Evolutionary conservation across 2,329 filamentous ascomycete species (phyloP), one percentile per base, ranked within the genome.

Genomic region (Escovopsis sp.): DNA sequence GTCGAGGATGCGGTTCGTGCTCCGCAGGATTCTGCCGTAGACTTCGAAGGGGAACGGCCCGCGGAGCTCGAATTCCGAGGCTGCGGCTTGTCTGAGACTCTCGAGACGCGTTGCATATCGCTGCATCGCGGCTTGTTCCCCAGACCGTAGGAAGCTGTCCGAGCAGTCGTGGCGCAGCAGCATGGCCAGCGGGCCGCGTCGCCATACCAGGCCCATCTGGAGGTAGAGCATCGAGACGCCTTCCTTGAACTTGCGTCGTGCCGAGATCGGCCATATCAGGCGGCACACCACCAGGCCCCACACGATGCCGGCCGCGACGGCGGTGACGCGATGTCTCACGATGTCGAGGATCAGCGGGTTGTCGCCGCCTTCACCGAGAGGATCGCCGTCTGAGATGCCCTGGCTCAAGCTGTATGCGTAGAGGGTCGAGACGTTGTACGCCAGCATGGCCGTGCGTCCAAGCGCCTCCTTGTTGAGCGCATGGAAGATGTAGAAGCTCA

Each of bases 161-260:
- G 63, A 61, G 40, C 57, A 60, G 46, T 69, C 62, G 36, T 65
- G 70, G 36, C 74, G 68, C 1, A 76, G 61, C 39, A 92, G 68
- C 9, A 77, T 75, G 4, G 80, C 77, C n/a, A 94, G 62, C 0
- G 87, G 87, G 7, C 90, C 85, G 26, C 85, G 73, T 56, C 85
- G 88, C 87, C 87, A 94, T 44, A 94, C 85, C 23, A 94, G 65
- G 8, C 83, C 81, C 79, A 94, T 87, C 35, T 88, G 80, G 5
- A 94, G 67, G 71, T 86, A 93, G 11, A 94, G 65, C 19, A 92
- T 63, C 23, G 81, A 82, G 5, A 93, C 66, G 2, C 85, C 85
- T 45, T 88, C 77, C 53, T 88, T 86, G 48, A 94, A 74, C 53
- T 90, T 90, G 36, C 68, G 66, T 34, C 87, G 72, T 2, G 86